A percentile compares a stretch with the other conserved stretches of the same genome.
phyloP scores from a whole-genome alignment of 2,329 filamentous ascomycete species.

The Beauveria scarabaeidicola region DNA sequence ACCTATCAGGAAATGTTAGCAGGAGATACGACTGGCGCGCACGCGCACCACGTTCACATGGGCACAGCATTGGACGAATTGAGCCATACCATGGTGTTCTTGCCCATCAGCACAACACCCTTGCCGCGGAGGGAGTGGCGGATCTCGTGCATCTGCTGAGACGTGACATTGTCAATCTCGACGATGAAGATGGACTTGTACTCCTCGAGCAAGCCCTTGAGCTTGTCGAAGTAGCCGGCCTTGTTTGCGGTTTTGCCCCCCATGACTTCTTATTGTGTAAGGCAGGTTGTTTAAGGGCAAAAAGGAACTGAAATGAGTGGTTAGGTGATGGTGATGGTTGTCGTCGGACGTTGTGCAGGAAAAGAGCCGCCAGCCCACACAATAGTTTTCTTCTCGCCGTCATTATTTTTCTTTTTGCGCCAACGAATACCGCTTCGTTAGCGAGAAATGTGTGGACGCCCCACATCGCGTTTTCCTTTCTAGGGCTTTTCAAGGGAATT shows the following conservation, averaged over 20 bases:
- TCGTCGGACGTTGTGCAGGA: slow-evolving; percentile 7
- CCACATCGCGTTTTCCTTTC: background rate
- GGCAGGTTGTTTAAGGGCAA: slow-evolving; percentile 98
- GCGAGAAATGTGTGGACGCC: slow-evolving; percentile 9
- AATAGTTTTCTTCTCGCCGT: background rate
- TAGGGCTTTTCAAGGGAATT: slow-evolving; percentile 1
- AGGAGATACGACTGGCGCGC: too few relatives aligned
- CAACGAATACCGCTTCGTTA: background rate
- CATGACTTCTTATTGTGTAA: slow-evolving; percentile 94
- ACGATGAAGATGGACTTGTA: slow-evolving; percentile 99
- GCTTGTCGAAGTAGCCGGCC: slow-evolving; percentile 98
- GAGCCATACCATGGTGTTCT: slow-evolving; percentile 92
- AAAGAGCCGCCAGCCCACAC: background rate
- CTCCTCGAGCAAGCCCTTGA: slow-evolving; percentile 92
- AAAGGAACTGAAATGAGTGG: slow-evolving; percentile 14
- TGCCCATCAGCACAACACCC: slow-evolving; percentile 97
- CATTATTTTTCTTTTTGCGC: background rate
- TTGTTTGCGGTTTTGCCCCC: slow-evolving; percentile 95
- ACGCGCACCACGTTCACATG: background rate
- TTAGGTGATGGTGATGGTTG: slow-evolving; percentile 5
- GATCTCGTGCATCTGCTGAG: slow-evolving; percentile 99
- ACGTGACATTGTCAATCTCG: slow-evolving; percentile 97
- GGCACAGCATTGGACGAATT: slow-evolving; percentile 16
- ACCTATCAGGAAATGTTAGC: slow-evolving; percentile 42
- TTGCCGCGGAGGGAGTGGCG: slow-evolving; percentile 81